Base-by-base conservation (phyloP, 2,329 filamentous ascomycete species). In the Epichloe bromicola region DNA sequence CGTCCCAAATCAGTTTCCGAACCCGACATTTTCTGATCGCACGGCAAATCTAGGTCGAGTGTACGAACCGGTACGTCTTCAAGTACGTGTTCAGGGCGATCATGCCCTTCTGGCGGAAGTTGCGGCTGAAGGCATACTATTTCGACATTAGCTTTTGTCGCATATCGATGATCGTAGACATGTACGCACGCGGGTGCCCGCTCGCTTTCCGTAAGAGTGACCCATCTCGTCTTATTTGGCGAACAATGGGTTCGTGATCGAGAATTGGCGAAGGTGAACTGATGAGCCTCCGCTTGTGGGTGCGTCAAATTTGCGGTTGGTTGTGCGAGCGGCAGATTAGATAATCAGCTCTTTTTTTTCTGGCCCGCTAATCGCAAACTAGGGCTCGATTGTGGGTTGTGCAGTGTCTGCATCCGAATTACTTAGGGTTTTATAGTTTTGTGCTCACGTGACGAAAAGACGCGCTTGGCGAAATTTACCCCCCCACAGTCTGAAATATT, bases 41-140 rank as follows among this genome's bases (percentile, higher is more conserved):
- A 41, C 3, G 19, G 15, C 7, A 20, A 19, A 26, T 20, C 5
- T n/a, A 12, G 33, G n/a, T 48, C 30, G 48, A 30, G 14, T 48
- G 49, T 53, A 65, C 66, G 57, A 55, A 88, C 83, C 85, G 88
- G 86, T 94, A 97, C 70, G 87, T 81, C 73, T 83, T 84, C 67
- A 98, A 79, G 82, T 97, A 98, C 70, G 91, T 97, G 65, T 85
- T 89, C 69, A 97, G 79, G 66, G 80, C 76, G 77, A 98, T 96
- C 79, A 84, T 83, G 72, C 93, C 93, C 80, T 90, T 88, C 79
- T 95, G 78, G 76, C 93, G 89, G 82, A 95, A 96, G 70, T 84
- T 79, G 68, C 91, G 83, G 71, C 85, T 87, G 83, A 96, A 98
- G 76, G 88, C 85, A 84, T 90, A 88, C 79, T 85, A 64, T 58